Conservation (phyloP, 1,284 basidiomycete species). For the Tilletia setariae region DNA sequence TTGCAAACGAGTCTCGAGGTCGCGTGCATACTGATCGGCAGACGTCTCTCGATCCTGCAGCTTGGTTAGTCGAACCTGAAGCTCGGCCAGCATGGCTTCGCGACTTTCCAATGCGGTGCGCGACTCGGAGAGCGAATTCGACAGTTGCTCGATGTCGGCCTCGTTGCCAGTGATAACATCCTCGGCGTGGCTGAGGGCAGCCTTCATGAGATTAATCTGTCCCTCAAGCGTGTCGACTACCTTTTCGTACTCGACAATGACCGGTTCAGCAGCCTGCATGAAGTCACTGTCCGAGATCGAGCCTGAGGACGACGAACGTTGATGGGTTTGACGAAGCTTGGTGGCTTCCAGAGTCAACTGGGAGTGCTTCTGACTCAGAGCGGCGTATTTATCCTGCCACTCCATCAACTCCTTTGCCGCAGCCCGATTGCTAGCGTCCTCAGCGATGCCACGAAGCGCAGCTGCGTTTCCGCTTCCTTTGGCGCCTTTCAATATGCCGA, state of each 20-base stretch:
- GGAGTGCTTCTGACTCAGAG: slow-evolving; percentile 75
- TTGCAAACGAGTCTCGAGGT: slow-evolving; percentile 85
- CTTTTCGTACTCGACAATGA: slow-evolving; percentile 94
- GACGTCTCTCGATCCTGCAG: slow-evolving; percentile 81
- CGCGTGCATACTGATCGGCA: slow-evolving; percentile 87
- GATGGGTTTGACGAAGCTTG: slow-evolving; percentile 34
- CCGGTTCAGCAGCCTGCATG: slow-evolving; percentile 92
- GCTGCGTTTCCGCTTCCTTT: background rate
- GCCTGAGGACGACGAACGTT: slow-evolving; percentile 34
- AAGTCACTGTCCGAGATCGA: slow-evolving; percentile 70
- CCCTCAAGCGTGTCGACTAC: slow-evolving; percentile 92
- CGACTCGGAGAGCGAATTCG: slow-evolving; percentile 57
- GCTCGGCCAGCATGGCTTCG: slow-evolving; percentile 73
- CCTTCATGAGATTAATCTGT: slow-evolving; percentile 81
- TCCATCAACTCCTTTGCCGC: slow-evolving; percentile 65
- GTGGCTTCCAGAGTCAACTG: slow-evolving; percentile 84
- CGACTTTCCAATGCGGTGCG: slow-evolving; percentile 72
- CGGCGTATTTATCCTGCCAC: slow-evolving; percentile 77
- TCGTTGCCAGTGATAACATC: slow-evolving; percentile 87
- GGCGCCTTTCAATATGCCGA: slow-evolving; percentile 69
- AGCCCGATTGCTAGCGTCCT: slow-evolving; percentile 27
- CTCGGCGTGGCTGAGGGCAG: slow-evolving; percentile 82
- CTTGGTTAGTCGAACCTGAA: slow-evolving; percentile 74
- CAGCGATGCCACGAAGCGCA: slow-evolving; percentile 53
- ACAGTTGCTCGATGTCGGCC: slow-evolving; percentile 65